A percentile compares a stretch with the other conserved stretches of the same genome.
Conservation (phyloP, 208 protist species). For the Balamuthia mandrillaris region DNA sequence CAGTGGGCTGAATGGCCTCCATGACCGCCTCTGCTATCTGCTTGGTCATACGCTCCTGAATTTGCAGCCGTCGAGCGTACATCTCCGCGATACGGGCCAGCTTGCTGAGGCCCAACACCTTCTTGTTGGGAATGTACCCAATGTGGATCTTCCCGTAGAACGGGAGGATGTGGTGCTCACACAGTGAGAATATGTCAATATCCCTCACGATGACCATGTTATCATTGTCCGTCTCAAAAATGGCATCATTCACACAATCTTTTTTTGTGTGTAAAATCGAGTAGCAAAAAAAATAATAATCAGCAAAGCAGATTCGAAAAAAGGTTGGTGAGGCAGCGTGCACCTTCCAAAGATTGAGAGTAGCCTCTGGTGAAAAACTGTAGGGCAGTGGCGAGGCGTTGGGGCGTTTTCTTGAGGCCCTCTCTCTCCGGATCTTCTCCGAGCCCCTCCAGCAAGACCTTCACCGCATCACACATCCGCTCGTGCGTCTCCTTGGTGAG, state of each 20-base stretch:
- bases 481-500: slow-evolving; percentile 7
- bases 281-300: not conserved
- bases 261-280: not conserved
- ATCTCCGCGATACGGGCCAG: slow-evolving; percentile 80
- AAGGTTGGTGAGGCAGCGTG: not conserved
- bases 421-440: slow-evolving; percentile 71
- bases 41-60: slow-evolving; percentile 78
- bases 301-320: not conserved
- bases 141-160: slow-evolving; percentile 79
- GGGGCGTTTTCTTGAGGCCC: slow-evolving; percentile 75
- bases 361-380: slow-evolving; percentile 82
- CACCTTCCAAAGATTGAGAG: slow-evolving; percentile 51
- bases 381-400: slow-evolving; percentile 74
- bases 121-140: slow-evolving; percentile 80
- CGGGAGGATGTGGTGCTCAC: slow-evolving; percentile 85
- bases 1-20: slow-evolving; percentile 68
- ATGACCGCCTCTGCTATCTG: slow-evolving; percentile 78
- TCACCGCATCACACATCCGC: slow-evolving; percentile 50
- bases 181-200: slow-evolving; percentile 83
- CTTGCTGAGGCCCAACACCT: slow-evolving; percentile 82
- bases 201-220: slow-evolving; percentile 81
- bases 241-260: slow-evolving; percentile 69
- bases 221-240: slow-evolving; percentile 76
- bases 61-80: slow-evolving; percentile 76
- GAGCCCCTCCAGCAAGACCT: slow-evolving; percentile 52